These are phyloP conservation scores for Ophiognomonia clavigignenti-juglandacearum DNA, from an alignment of 2,329 filamentous ascomycete genomes.

Conservation along the genomic window DNA sequence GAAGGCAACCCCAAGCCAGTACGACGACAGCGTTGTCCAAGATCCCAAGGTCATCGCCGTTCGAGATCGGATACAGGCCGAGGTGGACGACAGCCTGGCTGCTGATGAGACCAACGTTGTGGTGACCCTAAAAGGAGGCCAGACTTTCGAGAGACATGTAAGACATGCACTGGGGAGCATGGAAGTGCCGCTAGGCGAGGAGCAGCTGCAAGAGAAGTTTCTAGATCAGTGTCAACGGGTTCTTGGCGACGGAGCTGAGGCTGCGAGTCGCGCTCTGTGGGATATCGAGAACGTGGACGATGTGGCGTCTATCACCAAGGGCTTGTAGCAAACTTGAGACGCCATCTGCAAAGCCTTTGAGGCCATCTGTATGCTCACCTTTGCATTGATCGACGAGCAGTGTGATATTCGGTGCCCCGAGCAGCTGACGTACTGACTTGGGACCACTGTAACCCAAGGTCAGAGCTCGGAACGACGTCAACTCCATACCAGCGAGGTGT, in stretches of 20 bases:
- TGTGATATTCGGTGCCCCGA: too few species aligned
- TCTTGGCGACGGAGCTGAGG: background rate
- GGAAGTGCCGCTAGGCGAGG: conserved; percentile 10
- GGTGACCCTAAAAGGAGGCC: conserved; percentile 7
- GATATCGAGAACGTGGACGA: background rate
- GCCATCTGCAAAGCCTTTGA: too few species aligned
- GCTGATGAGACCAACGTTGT: conserved; percentile 31
- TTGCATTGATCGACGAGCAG: too few species aligned
- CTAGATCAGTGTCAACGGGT: conserved; percentile 11
- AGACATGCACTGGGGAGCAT: conserved; percentile 12
- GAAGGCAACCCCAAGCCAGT: conserved; percentile 45
- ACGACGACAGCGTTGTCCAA: conserved; percentile 41
- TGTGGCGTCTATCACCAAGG: background rate
- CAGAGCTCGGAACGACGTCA: too few species aligned
- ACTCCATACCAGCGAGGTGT: too few species aligned
- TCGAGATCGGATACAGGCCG: conserved; percentile 40
- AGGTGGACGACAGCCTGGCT: conserved; percentile 31
- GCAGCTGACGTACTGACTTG: too few species aligned
- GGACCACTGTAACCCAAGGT: too few species aligned
- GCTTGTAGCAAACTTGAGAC: background rate
- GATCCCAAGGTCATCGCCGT: conserved; percentile 34
- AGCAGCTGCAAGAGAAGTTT: conserved; percentile 12
- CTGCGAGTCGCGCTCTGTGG: conserved; percentile 4
- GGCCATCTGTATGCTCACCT: too few species aligned
- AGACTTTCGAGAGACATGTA: conserved; percentile 6